Base-by-base conservation (phyloP, 331 rosid species). In the Quercus tomentella region DNA sequence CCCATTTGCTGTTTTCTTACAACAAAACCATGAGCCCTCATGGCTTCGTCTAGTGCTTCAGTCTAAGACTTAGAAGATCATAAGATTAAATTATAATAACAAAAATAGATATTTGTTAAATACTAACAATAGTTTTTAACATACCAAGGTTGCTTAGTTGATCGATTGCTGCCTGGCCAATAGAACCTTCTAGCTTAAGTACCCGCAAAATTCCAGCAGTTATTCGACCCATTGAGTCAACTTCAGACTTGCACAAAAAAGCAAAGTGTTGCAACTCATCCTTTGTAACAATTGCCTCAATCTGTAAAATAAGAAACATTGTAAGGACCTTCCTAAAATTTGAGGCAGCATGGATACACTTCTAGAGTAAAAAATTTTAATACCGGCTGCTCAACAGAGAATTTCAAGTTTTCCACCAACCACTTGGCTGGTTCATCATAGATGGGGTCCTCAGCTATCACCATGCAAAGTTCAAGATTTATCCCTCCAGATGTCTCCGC, bases 261-360 rank as follows among this genome's bases (percentile, higher is more conserved):
- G 97, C 86, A 79, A 94, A 92, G 83, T 91, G 89, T 81, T 94
- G 98, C 84, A 92, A 84, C 86, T 94, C 98, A 73, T 94, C 94
- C 94, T 88, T 94, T 57, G 98, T 92, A 78, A 94, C 97, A 20
- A 89, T 78, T 6, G 90, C 98, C 88, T 92, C 97, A 84, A 94
- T 90, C 97, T 94, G 87, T 76, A 82, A 18, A 76, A 80, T 18
- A 61, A 81, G 51, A 83, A 84, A 35, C 20, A 75, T 76, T 58
- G 58, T 78, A 28, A 80, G 25, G 56, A 74, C 35, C 72, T 71
- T 51, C 35, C n/a, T 33, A 69, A 63, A n/a, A 58, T 67, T 52
- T 75, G 70, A 80, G 75, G 75, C 33, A 58, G 35, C 17, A 21
- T 33, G 30, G 72, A 83, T 22, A 23, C 28, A 5, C 63, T 76